A percentile compares a stretch with the other conserved stretches of the same genome.
These are phyloP conservation scores for Fagus sylvatica DNA, from an alignment of 306 rosid genomes.

Conservation along the genomic window DNA sequence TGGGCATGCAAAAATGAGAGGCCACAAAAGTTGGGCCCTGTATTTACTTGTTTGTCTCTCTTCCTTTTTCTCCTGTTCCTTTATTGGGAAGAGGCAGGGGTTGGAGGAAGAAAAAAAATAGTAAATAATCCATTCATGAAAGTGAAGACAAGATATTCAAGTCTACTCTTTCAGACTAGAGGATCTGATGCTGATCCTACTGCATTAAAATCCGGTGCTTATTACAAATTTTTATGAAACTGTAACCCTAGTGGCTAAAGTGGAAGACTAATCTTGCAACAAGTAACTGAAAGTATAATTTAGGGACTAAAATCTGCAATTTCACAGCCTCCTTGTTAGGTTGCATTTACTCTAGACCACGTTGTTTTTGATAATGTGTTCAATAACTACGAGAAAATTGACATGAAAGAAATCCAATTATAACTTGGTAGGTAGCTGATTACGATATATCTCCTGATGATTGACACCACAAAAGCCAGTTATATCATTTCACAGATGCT, in stretches of 20 bases:
- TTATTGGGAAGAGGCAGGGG: no score
- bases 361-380: neutral
- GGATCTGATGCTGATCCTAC: neutral
- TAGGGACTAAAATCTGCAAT: neutral
- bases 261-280: no score
- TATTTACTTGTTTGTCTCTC: no score
- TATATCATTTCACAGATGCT: neutral
- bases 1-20: neutral
- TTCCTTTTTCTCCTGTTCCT: no score
- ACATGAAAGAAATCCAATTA: neutral
- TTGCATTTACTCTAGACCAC: neutral
- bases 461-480: neutral
- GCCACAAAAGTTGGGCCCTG: neutral
- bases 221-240: no score
- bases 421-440: neutral
- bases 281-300: neutral
- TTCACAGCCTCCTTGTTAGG: neutral
- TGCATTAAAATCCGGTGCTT: no score
- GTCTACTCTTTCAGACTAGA: neutral
- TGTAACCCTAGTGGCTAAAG: no score
- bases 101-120: no score
- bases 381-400: neutral
- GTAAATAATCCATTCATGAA: neutral
- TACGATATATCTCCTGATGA: neutral
- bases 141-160: neutral